Percentiles rank a stretch among this genome's conserved stretches.
Evolutionary conservation across 768 basidiomycete species (phyloP).

Genomic region (Amanita thiersii): DNA sequence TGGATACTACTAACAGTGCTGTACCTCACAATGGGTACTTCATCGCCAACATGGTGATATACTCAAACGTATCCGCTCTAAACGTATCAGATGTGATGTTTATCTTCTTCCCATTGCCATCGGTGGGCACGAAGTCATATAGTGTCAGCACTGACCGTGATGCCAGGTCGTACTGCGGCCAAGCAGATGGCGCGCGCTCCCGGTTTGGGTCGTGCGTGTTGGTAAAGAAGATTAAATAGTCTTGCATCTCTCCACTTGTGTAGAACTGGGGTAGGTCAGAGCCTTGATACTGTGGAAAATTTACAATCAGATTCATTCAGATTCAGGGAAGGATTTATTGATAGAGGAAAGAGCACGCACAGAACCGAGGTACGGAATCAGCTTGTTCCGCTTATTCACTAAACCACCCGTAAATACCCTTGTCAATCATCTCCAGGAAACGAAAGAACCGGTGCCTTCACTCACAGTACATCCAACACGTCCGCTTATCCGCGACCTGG

Average conservation of each 20-base stretch:
- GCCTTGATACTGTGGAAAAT: constrained; percentile 27
- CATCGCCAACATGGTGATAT: too few relatives aligned
- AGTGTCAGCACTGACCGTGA: neutral
- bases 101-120: too few relatives aligned
- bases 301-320: neutral
- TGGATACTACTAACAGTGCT: too few relatives aligned
- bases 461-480: constrained; percentile 31
- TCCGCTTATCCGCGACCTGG: constrained; percentile 25
- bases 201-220: constrained; percentile 28
- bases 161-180: constrained; percentile 22
- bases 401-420: neutral
- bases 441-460: constrained; percentile 1
- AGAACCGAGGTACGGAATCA: constrained; percentile 16
- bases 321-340: neutral
- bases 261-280: constrained; percentile 25
- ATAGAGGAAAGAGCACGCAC: neutral
- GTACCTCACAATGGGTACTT: too few relatives aligned
- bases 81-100: too few relatives aligned
- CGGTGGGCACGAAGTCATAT: too few relatives aligned
- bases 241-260: constrained; percentile 20
- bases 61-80: too few relatives aligned
- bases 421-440: neutral
- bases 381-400: constrained; percentile 18
- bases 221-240: constrained; percentile 28
- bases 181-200: constrained; percentile 15